These are phyloP conservation scores for Babesia microti DNA, from an alignment of 169 alveolate genomes.

Conservation along the genomic window DNA sequence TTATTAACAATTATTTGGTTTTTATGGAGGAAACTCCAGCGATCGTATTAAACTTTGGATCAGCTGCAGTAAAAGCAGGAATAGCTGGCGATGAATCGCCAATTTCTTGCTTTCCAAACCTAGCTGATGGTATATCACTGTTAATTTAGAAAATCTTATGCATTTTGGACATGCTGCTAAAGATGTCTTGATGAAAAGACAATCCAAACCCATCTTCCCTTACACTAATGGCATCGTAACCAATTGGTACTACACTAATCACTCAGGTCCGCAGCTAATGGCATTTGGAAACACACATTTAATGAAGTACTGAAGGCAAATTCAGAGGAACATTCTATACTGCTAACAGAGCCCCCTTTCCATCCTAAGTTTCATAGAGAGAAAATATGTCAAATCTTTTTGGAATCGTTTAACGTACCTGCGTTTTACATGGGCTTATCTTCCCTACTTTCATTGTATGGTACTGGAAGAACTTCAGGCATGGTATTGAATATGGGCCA, in stretches of 20 bases:
- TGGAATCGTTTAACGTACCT: constrained; percentile 83
- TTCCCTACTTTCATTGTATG: constrained; percentile 80
- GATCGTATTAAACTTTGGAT: constrained; percentile 35
- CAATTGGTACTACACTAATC: constrained; percentile 50
- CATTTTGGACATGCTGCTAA: background rate
- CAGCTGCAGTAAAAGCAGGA: constrained; percentile 30
- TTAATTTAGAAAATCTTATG: background rate
- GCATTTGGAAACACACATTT: constrained; percentile 70
- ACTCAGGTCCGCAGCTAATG: constrained; percentile 25
- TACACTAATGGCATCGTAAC: constrained; percentile 77
- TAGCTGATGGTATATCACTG: constrained; percentile 13
- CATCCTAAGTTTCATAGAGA: constrained; percentile 83
- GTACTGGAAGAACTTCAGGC: constrained; percentile 84
- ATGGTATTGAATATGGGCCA: constrained; percentile 86
- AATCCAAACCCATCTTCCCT: too few relatives aligned
- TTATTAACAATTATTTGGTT: constrained; percentile 1
- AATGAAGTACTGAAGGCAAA: constrained; percentile 64
- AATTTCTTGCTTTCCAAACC: constrained; percentile 11
- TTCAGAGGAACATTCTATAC: constrained; percentile 70
- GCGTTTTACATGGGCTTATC: constrained; percentile 74
- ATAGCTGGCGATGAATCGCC: constrained; percentile 47
- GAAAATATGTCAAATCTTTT: constrained; percentile 74
- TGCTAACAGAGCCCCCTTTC: constrained; percentile 84
- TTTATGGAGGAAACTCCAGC: constrained; percentile 45
- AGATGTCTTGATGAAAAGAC: too few relatives aligned